These are phyloP conservation scores for Claviceps sp. DNA, from an alignment of 2,329 filamentous ascomycete species.

Conservation along the genomic window DNA sequence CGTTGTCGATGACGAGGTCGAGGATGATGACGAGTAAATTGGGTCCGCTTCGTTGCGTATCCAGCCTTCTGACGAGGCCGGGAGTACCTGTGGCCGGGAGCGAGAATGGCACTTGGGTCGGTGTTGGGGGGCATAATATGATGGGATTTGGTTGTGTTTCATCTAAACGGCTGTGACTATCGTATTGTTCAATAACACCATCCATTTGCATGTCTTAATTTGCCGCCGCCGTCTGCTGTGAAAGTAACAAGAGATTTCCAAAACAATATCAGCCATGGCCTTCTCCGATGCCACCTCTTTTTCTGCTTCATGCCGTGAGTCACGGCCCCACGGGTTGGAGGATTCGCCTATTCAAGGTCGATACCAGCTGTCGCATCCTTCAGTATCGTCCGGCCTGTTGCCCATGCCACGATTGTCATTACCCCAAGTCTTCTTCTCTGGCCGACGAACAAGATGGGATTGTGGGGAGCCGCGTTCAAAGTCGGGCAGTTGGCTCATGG, in stretches of 20 bases:
- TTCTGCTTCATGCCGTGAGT: too few relatives aligned
- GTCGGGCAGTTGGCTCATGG: too few relatives aligned
- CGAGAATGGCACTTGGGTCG: constrained; percentile 1
- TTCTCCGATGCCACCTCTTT: too few relatives aligned
- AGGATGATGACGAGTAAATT: constrained; percentile 95
- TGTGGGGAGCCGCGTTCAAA: too few relatives aligned
- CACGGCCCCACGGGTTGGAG: too few relatives aligned
- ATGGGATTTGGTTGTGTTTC: background rate
- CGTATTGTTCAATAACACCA: constrained; percentile 12
- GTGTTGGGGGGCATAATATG: background rate
- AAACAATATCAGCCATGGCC: too few relatives aligned
- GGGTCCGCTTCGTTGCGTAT: constrained; percentile 6
- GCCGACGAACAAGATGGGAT: background rate
- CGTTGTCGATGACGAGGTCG: constrained; percentile 94
- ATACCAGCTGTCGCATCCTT: background rate
- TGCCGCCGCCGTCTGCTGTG: too few relatives aligned
- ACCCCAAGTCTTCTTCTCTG: background rate
- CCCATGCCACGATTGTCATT: background rate
- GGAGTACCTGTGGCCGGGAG: background rate
- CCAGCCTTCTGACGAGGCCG: constrained; percentile 1
- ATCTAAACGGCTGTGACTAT: too few relatives aligned
- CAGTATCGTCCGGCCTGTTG: background rate
- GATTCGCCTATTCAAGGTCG: too few relatives aligned
- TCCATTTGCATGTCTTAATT: constrained; percentile 11
- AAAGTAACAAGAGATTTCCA: too few relatives aligned